Evolutionary conservation across 1,284 basidiomycete genomes (phyloP).

Genomic region (Moniliella sp.): DNA sequence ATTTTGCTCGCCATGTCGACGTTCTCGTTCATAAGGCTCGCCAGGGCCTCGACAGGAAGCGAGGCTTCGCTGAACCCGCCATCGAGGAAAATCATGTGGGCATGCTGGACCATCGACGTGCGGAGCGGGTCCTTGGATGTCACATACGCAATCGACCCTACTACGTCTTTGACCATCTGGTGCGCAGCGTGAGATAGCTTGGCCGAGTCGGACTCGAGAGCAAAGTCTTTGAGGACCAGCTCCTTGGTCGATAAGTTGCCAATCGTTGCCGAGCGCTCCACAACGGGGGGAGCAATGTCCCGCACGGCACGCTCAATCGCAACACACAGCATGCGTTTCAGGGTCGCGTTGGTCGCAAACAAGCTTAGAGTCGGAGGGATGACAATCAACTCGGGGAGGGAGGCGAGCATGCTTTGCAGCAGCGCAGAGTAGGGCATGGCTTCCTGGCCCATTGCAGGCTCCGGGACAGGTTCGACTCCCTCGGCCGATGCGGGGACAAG

Average conservation of each 20-base stretch:
- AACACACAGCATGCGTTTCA: slow-evolving; percentile 74
- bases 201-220: slow-evolving; percentile 72
- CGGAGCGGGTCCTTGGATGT: no score
- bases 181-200: slow-evolving; percentile 79
- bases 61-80: slow-evolving; percentile 39
- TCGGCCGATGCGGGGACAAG: slow-evolving; percentile 3
- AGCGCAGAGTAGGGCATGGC: no score
- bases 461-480: slow-evolving; percentile 8
- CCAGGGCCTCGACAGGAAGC: slow-evolving; percentile 42
- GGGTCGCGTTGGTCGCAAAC: slow-evolving; percentile 54
- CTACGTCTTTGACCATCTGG: slow-evolving; percentile 86
- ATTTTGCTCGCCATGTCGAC: slow-evolving; percentile 78
- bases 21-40: slow-evolving; percentile 72
- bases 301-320: slow-evolving; percentile 84
- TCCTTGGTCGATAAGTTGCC: slow-evolving; percentile 92
- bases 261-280: slow-evolving; percentile 96
- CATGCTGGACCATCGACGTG: slow-evolving; percentile 70
- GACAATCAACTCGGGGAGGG: slow-evolving; percentile 51
- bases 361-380: slow-evolving; percentile 46
- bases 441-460: slow-evolving; percentile 4
- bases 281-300: slow-evolving; percentile 92
- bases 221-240: slow-evolving; percentile 85
- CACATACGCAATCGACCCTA: slow-evolving; percentile 88
- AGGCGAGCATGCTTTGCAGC: slow-evolving; percentile 46
- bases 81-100: slow-evolving; percentile 48